Evolutionary conservation across 495 filamentous ascomycete genomes (phyloP).

Genomic region (Podospora fimiseda): DNA sequence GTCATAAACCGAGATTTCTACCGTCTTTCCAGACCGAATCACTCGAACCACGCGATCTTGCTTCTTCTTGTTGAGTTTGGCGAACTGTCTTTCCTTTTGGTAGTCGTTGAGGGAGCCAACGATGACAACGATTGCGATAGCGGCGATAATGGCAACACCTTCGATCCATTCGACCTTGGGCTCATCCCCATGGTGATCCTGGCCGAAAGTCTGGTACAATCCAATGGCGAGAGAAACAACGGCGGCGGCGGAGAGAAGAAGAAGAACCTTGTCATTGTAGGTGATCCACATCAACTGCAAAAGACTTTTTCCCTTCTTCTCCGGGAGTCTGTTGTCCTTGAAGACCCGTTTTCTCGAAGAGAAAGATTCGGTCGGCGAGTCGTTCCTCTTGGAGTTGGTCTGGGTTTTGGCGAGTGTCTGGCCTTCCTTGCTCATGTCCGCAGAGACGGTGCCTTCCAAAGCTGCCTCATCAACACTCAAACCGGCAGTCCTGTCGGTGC

Average conservation of each 20-base stretch:
- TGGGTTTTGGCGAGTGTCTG: slow-evolving; percentile 11
- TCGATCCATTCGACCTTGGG: slow-evolving; percentile 68
- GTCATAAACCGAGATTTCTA: slow-evolving; percentile 65
- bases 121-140: slow-evolving; percentile 68
- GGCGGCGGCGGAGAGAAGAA: slow-evolving; percentile 67
- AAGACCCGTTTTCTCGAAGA: slow-evolving; percentile 64
- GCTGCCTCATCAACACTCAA: slow-evolving; percentile 60
- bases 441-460: slow-evolving; percentile 49
- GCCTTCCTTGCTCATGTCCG: slow-evolving; percentile 27
- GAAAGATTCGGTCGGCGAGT: slow-evolving; percentile 34
- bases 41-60: slow-evolving; percentile 73
- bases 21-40: slow-evolving; percentile 66
- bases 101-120: slow-evolving; percentile 73
- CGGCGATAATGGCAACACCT: slow-evolving; percentile 70
- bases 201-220: slow-evolving; percentile 58
- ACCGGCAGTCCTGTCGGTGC: slow-evolving; percentile 57
- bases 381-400: slow-evolving; percentile 10
- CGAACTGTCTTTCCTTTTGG: slow-evolving; percentile 75
- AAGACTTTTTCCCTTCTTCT: slow-evolving; percentile 66
- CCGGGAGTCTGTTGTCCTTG: slow-evolving; percentile 64
- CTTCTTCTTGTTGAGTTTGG: slow-evolving; percentile 72
- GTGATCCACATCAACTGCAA: slow-evolving; percentile 75
- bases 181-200: slow-evolving; percentile 35
- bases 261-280: slow-evolving; percentile 80
- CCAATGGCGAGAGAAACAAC: slow-evolving; percentile 66